phyloP scores from a whole-genome alignment of 2,329 filamentous ascomycete genomes.

The Penicillium brevicompactum region DNA sequence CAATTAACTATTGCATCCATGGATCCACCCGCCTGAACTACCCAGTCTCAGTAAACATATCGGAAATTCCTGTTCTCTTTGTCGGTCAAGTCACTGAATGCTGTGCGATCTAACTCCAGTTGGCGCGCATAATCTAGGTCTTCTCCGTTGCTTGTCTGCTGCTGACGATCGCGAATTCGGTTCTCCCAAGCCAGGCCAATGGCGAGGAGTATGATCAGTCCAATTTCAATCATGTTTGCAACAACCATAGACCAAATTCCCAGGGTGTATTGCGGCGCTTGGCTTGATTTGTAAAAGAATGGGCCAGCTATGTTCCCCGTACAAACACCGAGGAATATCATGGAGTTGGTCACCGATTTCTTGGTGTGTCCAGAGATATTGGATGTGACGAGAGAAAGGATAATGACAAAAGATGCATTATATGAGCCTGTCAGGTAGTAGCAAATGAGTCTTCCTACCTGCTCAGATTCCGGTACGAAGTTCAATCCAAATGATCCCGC shows the following conservation, averaged over 20 bases:
- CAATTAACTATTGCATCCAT: too few relatives aligned
- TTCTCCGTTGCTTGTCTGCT: not conserved
- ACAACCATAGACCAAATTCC: conserved; percentile 31
- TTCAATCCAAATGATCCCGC: conserved; percentile 23
- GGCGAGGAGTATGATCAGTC: conserved; percentile 15
- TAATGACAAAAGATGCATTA: conserved; percentile 33
- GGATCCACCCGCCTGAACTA: too few relatives aligned
- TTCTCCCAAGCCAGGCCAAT: conserved; percentile 22
- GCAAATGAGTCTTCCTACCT: conserved; percentile 11
- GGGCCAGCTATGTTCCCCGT: conserved; percentile 31
- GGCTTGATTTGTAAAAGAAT: conserved; percentile 30
- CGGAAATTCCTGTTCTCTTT: conserved; percentile 47
- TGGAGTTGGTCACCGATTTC: conserved; percentile 31
- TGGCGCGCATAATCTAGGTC: conserved; percentile 12
- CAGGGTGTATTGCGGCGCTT: conserved; percentile 27
- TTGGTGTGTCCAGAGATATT: conserved; percentile 36
- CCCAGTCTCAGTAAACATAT: conserved; percentile 23
- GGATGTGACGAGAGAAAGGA: conserved; percentile 32
- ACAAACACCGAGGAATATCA: conserved; percentile 31
- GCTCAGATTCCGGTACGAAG: conserved; percentile 14
- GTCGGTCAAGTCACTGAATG: conserved; percentile 53
- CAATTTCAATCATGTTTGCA: conserved; percentile 21
- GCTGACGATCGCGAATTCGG: conserved; percentile 12
- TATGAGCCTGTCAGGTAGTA: conserved; percentile 32
- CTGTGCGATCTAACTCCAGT: conserved; percentile 40